A percentile compares a stretch with the other conserved stretches of the same genome.
These are phyloP conservation scores for Daldinia decipiens DNA, from an alignment of 495 filamentous ascomycete species.

Conservation along the genomic window DNA sequence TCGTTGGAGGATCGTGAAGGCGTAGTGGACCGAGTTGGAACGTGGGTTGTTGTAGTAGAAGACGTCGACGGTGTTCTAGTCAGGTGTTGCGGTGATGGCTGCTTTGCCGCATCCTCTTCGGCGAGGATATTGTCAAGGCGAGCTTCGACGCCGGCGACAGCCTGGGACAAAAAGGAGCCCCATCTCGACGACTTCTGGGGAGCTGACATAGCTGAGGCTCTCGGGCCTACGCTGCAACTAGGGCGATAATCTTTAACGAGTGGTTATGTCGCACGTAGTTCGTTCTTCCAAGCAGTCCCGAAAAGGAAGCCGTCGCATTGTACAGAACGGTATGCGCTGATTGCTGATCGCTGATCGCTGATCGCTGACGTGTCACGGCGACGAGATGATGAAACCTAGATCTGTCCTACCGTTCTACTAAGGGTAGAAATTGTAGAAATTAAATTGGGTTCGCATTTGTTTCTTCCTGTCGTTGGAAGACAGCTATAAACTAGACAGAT, in stretches of 20 bases:
- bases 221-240: conserved; percentile 13
- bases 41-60: conserved; percentile 29
- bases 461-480: not conserved
- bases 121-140: conserved; percentile 90
- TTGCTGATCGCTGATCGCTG: too few relatives aligned
- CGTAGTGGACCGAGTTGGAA: conserved; percentile 41
- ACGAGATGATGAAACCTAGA: conserved; percentile 23
- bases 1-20: conserved; percentile 70
- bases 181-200: conserved; percentile 66
- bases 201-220: conserved; percentile 50
- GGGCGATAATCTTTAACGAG: conserved; percentile 11
- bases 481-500: not conserved
- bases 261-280: conserved; percentile 28
- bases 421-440: conserved; percentile 4
- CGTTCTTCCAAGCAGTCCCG: conserved; percentile 23
- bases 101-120: conserved; percentile 65
- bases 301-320: conserved; percentile 45
- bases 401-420: conserved; percentile 17
- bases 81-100: conserved; percentile 44
- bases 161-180: conserved; percentile 89
- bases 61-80: conserved; percentile 41
- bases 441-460: conserved; percentile 17
- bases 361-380: conserved; percentile 37
- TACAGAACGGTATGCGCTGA: conserved; percentile 26
- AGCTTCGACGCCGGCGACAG: conserved; percentile 93